Evolutionary conservation across 768 basidiomycete species (phyloP).

Genomic region (Neoboletus brunneissimus): DNA sequence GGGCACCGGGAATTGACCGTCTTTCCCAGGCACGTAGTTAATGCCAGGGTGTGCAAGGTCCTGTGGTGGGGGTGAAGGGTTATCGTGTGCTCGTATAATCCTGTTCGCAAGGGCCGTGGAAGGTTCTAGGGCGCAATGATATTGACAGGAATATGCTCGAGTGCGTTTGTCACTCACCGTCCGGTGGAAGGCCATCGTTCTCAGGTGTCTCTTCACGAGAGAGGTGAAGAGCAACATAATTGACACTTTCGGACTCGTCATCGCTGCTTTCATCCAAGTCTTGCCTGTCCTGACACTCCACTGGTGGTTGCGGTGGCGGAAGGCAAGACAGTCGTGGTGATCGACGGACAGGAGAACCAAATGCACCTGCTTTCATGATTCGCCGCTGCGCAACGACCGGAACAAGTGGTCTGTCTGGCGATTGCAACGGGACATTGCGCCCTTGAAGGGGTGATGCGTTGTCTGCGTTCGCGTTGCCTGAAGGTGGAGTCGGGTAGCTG

Average conservation of each 20-base stretch:
- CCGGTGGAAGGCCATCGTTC: slow-evolving; percentile 42
- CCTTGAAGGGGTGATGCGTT: slow-evolving; percentile 44
- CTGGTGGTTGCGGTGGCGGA: slow-evolving; percentile 27
- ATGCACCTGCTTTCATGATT: slow-evolving; percentile 25
- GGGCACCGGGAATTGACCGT: slow-evolving; percentile 15
- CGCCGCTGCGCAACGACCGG: slow-evolving; percentile 32
- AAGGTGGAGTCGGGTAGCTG: slow-evolving; percentile 30
- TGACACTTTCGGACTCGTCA: slow-evolving; percentile 31
- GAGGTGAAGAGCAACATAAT: slow-evolving; percentile 23
- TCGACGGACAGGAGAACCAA: slow-evolving; percentile 41
- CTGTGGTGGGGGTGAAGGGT: slow-evolving; percentile 67
- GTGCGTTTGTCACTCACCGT: slow-evolving; percentile 34
- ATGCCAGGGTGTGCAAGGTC: slow-evolving; percentile 16
- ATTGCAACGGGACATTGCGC: slow-evolving; percentile 50
- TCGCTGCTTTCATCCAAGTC: slow-evolving; percentile 26
- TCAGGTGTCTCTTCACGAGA: slow-evolving; percentile 50
- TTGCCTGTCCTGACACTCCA: slow-evolving; percentile 10
- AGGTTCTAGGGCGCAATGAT: slow-evolving; percentile 47
- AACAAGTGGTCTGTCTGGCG: slow-evolving; percentile 50
- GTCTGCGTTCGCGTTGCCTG: slow-evolving; percentile 38
- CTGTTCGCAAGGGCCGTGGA: slow-evolving; percentile 63
- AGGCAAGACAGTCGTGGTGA: slow-evolving; percentile 51
- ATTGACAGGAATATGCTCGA: slow-evolving; percentile 4
- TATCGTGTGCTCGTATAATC: slow-evolving; percentile 67
- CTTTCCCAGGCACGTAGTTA: slow-evolving; percentile 16